phyloP scores from a whole-genome alignment of 2,329 filamentous ascomycete species.

The Cladosporium sp. region DNA sequence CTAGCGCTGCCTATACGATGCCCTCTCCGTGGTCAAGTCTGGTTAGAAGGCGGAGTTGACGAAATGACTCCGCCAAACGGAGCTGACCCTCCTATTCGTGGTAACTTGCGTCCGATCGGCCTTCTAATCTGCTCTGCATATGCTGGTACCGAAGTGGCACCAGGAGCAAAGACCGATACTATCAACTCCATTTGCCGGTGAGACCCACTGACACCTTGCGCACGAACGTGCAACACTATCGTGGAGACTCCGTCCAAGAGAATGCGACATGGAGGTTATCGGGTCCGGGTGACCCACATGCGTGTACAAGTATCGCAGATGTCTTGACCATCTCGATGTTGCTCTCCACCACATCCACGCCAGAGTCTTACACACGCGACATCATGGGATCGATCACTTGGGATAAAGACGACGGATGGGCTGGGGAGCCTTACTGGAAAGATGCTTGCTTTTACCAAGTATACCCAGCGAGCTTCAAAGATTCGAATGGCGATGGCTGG shows the following conservation, averaged over 20 bases:
- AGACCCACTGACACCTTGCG: neutral
- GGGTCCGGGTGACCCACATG: neutral
- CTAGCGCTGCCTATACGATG: neutral
- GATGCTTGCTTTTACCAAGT: constrained; percentile 47
- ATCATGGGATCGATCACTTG: constrained; percentile 7
- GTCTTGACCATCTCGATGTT: neutral
- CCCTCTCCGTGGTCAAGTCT: neutral
- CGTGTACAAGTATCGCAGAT: neutral
- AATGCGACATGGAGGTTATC: neutral
- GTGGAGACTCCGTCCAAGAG: constrained; percentile 1
- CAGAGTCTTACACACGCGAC: neutral
- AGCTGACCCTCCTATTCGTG: neutral
- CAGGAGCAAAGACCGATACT: neutral
- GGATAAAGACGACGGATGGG: constrained; percentile 14
- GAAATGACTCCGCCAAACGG: neutral
- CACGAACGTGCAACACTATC: neutral
- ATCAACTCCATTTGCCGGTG: neutral
- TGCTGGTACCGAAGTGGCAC: neutral
- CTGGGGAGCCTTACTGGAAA: constrained; percentile 49
- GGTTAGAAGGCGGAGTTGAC: neutral
- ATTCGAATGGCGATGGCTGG: constrained; percentile 57
- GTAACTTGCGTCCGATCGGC: neutral
- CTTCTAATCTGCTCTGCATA: neutral
- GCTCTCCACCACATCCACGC: neutral
- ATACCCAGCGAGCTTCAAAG: constrained; percentile 46